Evolutionary conservation across 2,329 filamentous ascomycete genomes (phyloP), one percentile per base, ranked within the genome.

Genomic region (Fonsecaea nubica): DNA sequence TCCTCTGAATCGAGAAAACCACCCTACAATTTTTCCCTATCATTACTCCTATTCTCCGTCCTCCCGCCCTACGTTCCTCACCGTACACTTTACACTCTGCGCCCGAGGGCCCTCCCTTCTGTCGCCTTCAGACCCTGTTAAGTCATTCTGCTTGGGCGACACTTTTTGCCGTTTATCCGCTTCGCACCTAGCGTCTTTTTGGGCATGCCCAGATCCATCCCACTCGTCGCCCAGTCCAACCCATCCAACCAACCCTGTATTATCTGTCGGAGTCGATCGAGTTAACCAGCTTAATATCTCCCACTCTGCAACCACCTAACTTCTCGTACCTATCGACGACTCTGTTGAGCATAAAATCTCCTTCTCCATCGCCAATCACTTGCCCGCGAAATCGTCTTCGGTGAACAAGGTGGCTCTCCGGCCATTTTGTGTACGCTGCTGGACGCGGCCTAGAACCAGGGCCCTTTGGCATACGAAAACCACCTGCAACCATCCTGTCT

Each of bases 371-470:
- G 33, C 38, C 32, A 30, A 25, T 32, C 32, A 21, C 35, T 30
- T 12, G 38, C 48, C 36, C 8, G 21, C 9, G 21, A 30, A 45
- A 12, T 52, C 25, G 6, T 12, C 42, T 36, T 36, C 53, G 32
- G 59, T 42, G 63, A 33, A 33, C 61, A 69, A 67, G 58, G 69
- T 68, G 69, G 67, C 67, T 68, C 64, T 71, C 30, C 69, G 65
- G 40, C 69, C 69, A 57, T 69, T 71, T 63, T 71, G 69, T 64
- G 52, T 71, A 35, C 67, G 64, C 59, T 71, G 69, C 68, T 71
- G 67, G 67, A 65, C 61, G 65, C 69, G 64, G 63, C 65, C 63
- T 25, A 62, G 36, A 33, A 63, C 42, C 35, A 58, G 63, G 62
- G 55, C 67, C 65, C 58, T 69, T 25, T 68, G 66, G 67, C 64